A percentile compares a stretch with the other conserved stretches of the same genome.
phyloP scores from a whole-genome alignment of 2,329 filamentous ascomycete genomes.

The Cercospora nicotianae region DNA sequence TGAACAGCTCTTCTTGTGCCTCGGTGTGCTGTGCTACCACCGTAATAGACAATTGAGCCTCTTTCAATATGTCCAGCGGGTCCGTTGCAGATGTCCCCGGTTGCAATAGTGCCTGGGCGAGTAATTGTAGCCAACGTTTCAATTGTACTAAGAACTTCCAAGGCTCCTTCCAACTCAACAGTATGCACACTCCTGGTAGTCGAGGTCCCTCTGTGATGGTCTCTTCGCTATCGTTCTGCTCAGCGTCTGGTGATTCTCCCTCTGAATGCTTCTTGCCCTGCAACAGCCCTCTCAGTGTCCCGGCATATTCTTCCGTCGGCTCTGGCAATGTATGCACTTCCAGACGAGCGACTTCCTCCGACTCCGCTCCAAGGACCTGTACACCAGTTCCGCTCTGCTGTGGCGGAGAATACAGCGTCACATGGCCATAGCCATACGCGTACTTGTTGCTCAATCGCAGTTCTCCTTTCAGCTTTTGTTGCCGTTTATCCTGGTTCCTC shows the following conservation, averaged over 20 bases:
- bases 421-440: conserved; percentile 40
- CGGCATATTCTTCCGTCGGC: conserved; percentile 34
- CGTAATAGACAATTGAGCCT: conserved; percentile 84
- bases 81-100: conserved; percentile 58
- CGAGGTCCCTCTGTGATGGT: conserved; percentile 4
- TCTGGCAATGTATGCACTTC: conserved; percentile 38
- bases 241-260: conserved; percentile 17
- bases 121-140: conserved; percentile 81
- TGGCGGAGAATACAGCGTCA: conserved; percentile 37
- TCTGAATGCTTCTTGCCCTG: conserved; percentile 20
- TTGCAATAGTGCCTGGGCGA: conserved; percentile 73
- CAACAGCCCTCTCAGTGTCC: conserved; percentile 32
- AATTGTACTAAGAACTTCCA: conserved; percentile 90
- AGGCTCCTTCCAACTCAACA: conserved; percentile 94
- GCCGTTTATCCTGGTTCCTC: conserved; percentile 29
- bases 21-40: conserved; percentile 97
- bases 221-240: conserved; percentile 18
- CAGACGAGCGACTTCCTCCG: conserved; percentile 37
- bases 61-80: conserved; percentile 80
- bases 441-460: conserved; percentile 37
- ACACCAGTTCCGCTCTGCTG: conserved; percentile 29
- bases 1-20: conserved; percentile 86
- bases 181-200: conserved; percentile 62
- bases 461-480: conserved; percentile 32
- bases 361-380: conserved; percentile 34